Conservation (phyloP, 2,329 filamentous ascomycete species). For the Clonostachys byssicola region DNA sequence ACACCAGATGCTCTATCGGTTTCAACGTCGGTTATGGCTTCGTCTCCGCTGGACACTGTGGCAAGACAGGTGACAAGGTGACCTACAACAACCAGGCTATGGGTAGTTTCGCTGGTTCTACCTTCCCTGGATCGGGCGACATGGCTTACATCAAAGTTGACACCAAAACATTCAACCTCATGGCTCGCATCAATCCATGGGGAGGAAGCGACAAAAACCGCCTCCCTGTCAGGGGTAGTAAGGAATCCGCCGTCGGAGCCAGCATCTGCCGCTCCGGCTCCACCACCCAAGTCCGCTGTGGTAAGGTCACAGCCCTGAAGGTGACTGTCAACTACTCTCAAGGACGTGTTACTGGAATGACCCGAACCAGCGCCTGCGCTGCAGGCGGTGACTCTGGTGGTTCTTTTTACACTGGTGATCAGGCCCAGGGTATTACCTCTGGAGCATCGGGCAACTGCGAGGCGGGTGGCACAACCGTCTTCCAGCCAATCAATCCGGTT, state of each 20-base stretch:
- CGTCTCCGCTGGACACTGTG: constrained; percentile 5
- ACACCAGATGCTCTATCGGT: constrained; percentile 5
- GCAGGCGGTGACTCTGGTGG: constrained; percentile 35
- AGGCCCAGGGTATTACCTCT: constrained; percentile 35
- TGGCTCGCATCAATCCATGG: background rate
- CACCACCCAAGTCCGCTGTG: constrained; percentile 2
- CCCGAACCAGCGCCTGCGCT: constrained; percentile 30
- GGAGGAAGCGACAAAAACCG: too few species aligned
- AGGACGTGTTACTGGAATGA: constrained; percentile 30
- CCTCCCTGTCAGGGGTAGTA: constrained; percentile 1
- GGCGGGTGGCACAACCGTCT: constrained; percentile 27
- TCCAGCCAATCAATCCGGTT: constrained; percentile 34
- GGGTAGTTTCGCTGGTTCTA: constrained; percentile 2
- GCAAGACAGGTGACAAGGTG: background rate
- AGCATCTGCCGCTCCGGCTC: constrained; percentile 6
- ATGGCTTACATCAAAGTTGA: constrained; percentile 1
- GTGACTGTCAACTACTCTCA: constrained; percentile 18
- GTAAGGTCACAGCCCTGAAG: background rate
- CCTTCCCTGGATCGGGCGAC: constrained; percentile 4
- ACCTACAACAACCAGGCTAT: constrained; percentile 1
- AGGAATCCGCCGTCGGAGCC: constrained; percentile 2
- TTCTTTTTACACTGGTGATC: constrained; percentile 29
- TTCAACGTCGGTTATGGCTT: constrained; percentile 4
- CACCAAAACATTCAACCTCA: background rate
- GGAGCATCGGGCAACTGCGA: constrained; percentile 31